Conservation (phyloP, 176 grass and related monocot genomes). For the Elymus sibiricus region DNA sequence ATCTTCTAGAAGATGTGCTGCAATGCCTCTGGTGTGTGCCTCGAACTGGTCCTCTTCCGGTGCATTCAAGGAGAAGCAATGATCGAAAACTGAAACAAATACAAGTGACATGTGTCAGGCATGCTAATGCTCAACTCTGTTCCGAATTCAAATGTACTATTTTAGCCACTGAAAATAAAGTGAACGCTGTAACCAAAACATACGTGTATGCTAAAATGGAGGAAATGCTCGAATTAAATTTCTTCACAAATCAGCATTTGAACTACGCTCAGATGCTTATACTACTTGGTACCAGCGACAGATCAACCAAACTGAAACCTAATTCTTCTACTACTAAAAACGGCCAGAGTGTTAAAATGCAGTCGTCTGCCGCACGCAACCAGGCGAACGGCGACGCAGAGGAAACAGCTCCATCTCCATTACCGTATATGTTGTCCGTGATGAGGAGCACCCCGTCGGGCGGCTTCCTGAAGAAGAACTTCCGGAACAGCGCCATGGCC, state of each 20-base stretch:
- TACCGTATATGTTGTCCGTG: slow-evolving; percentile 73
- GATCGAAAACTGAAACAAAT: slow-evolving; percentile 72
- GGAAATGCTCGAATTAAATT: neutral
- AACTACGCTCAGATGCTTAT: neutral
- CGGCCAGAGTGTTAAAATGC: neutral
- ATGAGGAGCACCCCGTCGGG: slow-evolving; percentile 79
- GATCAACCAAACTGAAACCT: neutral
- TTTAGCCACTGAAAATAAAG: neutral
- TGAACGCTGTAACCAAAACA: neutral
- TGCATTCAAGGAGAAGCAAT: slow-evolving; percentile 67
- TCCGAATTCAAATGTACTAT: neutral
- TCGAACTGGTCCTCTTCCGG: slow-evolving; percentile 52
- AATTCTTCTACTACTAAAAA: neutral
- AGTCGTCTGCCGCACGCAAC: slow-evolving; percentile 3
- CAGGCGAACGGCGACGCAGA: slow-evolving; percentile 15
- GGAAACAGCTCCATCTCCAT: slow-evolving; percentile 10
- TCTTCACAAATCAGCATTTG: neutral
- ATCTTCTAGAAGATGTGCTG: slow-evolving; percentile 54
- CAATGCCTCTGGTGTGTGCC: slow-evolving; percentile 52
- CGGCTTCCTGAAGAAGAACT: slow-evolving; percentile 82
- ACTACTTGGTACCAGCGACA: neutral
- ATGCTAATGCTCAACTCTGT: neutral
- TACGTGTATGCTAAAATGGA: neutral
- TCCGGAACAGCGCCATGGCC: slow-evolving; percentile 57
- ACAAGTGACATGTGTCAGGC: slow-evolving; percentile 16